A percentile compares a stretch with the other conserved stretches of the same genome.
Evolutionary conservation across 345 rosid species (phyloP).

Genomic region (Eucalyptus sideroxylon): DNA sequence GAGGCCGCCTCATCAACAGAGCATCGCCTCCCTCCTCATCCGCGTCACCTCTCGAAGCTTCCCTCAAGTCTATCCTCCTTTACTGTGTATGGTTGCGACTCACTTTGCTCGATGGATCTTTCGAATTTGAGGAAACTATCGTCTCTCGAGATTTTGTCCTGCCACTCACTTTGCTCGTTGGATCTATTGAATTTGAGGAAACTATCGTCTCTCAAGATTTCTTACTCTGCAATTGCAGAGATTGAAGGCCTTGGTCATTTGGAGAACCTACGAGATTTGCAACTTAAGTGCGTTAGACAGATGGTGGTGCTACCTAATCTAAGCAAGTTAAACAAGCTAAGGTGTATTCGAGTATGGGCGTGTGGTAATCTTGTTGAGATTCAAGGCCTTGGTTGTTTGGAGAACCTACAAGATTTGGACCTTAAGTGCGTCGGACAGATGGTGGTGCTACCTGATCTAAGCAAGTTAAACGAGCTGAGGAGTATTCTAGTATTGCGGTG

Average conservation of each 20-base stretch:
- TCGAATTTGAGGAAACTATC: not conserved
- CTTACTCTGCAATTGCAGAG: fast-evolving
- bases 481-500: no score
- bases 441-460: no score
- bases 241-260: not conserved
- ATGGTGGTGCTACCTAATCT: not conserved
- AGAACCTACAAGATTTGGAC: no score
- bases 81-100: fast-evolving
- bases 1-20: not conserved
- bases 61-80: not conserved
- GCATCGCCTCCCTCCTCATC: not conserved
- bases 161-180: no score
- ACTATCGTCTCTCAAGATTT: no score
- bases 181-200: no score
- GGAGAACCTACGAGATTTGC: not conserved
- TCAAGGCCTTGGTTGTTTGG: no score
- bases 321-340: not conserved
- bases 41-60: not conserved
- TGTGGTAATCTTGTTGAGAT: no score
- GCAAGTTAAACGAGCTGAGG: no score
- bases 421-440: fast-evolving
- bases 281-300: fast-evolving
- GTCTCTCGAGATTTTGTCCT: fast-evolving
- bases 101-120: not conserved
- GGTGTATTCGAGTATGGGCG: fast-evolving